These are phyloP conservation scores for Bassia scoparia DNA, from an alignment of 148 eudicot species.

Conservation along the genomic window DNA sequence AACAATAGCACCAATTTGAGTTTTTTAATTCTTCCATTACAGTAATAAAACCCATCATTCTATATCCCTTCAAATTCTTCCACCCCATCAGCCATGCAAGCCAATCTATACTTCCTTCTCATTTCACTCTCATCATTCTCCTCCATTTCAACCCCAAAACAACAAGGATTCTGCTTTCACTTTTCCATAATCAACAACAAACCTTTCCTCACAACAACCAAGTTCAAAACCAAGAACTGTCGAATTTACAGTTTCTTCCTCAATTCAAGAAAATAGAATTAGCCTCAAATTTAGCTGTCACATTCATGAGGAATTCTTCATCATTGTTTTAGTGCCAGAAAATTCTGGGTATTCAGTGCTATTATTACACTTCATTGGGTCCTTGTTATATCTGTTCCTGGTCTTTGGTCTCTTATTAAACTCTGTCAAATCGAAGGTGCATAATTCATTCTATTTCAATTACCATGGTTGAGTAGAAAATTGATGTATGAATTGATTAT, in stretches of 20 bases:
- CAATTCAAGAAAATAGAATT: slow-evolving; percentile 16
- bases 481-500: too few relatives aligned
- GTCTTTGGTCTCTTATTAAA: slow-evolving; percentile 97
- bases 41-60: neutral
- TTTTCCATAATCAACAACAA: neutral
- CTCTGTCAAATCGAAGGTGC: slow-evolving; percentile 99
- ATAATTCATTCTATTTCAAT: too few relatives aligned
- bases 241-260: slow-evolving; percentile 6
- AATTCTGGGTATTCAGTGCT: slow-evolving; percentile 64
- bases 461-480: too few relatives aligned
- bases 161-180: slow-evolving; percentile 20
- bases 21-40: too few relatives aligned
- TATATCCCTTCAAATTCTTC: slow-evolving; percentile 7
- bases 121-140: slow-evolving; percentile 20
- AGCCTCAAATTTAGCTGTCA: slow-evolving; percentile 21
- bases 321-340: slow-evolving; percentile 46
- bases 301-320: slow-evolving; percentile 20
- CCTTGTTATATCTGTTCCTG: slow-evolving; percentile 96
- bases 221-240: neutral
- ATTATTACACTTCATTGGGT: slow-evolving; percentile 94
- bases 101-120: slow-evolving; percentile 26
- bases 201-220: neutral
- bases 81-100: slow-evolving; percentile 13
- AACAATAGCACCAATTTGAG: too few relatives aligned
- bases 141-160: slow-evolving; percentile 19